phyloP scores from a whole-genome alignment of 179 eudicot species.

The Beta lomatogona region DNA sequence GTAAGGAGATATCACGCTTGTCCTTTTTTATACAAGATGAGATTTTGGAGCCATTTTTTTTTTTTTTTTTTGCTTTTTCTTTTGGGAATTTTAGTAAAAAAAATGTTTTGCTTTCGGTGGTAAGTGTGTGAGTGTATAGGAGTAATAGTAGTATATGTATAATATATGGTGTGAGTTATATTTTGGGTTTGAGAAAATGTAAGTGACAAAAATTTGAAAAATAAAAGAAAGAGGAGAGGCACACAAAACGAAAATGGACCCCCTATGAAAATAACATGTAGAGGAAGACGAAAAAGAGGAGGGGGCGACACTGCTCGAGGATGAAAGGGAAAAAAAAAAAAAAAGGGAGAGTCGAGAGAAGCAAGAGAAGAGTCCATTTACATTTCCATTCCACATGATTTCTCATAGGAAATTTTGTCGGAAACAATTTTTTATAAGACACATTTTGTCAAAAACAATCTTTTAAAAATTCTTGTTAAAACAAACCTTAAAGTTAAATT shows the following conservation, averaged over 20 bases:
- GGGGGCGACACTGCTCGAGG: slow-evolving; percentile 28
- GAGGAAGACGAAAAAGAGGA: not conserved
- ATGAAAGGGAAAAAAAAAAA: no score
- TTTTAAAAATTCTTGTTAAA: no score
- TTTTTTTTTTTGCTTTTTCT: not conserved
- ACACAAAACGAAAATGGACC: slow-evolving; percentile 37
- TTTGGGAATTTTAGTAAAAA: not conserved
- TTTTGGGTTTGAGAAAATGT: not conserved
- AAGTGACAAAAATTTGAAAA: slow-evolving; percentile 1
- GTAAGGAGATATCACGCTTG: slow-evolving; percentile 30
- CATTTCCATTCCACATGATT: no score
- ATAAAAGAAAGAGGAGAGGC: slow-evolving; percentile 28
- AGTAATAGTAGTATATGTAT: not conserved
- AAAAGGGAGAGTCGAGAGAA: no score
- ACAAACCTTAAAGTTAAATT: no score
- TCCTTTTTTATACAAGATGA: slow-evolving; percentile 29
- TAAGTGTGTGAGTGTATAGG: not conserved
- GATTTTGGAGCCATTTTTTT: slow-evolving; percentile 11
- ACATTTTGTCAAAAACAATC: no score
- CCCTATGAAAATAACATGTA: slow-evolving; percentile 30
- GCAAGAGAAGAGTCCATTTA: no score
- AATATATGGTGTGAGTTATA: not conserved
- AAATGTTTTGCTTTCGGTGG: slow-evolving; percentile 19
- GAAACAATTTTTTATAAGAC: no score
- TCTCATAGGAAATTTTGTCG: no score